Base-by-base conservation (phyloP, 345 rosid species). In the Populus ilicifolia region DNA sequence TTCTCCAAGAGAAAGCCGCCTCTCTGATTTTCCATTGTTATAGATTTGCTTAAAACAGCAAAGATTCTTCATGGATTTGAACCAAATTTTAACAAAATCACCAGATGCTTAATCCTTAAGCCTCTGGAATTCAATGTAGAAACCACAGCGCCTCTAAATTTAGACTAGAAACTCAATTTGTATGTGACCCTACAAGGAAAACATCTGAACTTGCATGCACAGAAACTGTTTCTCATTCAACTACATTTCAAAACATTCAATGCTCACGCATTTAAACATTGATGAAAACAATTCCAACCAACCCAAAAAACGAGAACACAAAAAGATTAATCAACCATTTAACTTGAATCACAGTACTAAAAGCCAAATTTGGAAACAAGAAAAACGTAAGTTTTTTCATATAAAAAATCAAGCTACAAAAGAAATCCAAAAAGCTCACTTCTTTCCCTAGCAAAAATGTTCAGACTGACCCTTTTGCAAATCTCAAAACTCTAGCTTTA, bases 1-100 rank as follows among this genome's bases (percentile, higher is more conserved):
- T 64, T 91, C 96, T 75, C 93, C 88, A 67, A 91, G 91, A 38
- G 92, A 91, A 20, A 89, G 86, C 77, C 85, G 82, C 87, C 88
- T 86, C 74, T 75, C 92, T 25, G 83, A 75, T 78, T 79, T 87
- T 44, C 76, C 87, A 85, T 85, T 86, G 85, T 79, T 86, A 36
- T 90, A 79, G 69, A 81, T 85, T 79, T 88, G 89, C 87, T 84
- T 90, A 75, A 91, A 88, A 84, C 88, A 89, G 81, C 79, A 75
- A 29, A 86, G 68, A 78, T 88, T 90, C 89, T 84, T 90, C 94
- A 90, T 88, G 85, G 82, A 80, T 78, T 75, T 10, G 70, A 23
- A 63, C 79, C 67, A 71, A 67, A 72, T 66, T 25, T 77, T 59
- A 27, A 80, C 36, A 80, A 74, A 71, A 85, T 79, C 84, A 80